These are phyloP conservation scores for Aspergillus aculeatinus DNA, from an alignment of 2,329 filamentous ascomycete species.

Conservation along the genomic window DNA sequence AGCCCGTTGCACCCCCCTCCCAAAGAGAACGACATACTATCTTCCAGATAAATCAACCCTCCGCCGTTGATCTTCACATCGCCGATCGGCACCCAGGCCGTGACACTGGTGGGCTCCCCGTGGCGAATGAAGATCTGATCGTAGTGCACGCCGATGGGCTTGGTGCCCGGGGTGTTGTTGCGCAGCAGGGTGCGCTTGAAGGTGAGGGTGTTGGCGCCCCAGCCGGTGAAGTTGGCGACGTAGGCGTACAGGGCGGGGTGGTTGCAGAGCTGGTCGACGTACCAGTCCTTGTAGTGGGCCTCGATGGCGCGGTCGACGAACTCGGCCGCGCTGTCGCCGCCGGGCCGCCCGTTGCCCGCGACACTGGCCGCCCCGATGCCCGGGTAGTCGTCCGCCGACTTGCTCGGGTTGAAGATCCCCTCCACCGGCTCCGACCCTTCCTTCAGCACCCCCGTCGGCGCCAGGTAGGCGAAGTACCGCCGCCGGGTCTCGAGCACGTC, in stretches of 20 bases:
- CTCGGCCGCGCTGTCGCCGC: conserved; percentile 41
- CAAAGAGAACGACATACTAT: conserved; percentile 24
- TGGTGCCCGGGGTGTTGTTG: conserved; percentile 58
- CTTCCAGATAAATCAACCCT: conserved; percentile 60
- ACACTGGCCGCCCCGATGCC: conserved; percentile 55
- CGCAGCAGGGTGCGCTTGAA: conserved; percentile 53
- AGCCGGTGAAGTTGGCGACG: conserved; percentile 53
- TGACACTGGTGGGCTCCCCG: conserved; percentile 56
- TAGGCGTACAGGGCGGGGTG: conserved; percentile 53
- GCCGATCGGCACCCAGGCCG: conserved; percentile 59
- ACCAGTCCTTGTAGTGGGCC: conserved; percentile 55
- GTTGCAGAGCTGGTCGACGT: conserved; percentile 55
- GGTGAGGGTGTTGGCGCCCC: conserved; percentile 51
- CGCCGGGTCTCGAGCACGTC: conserved; percentile 55
- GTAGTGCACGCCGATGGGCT: conserved; percentile 61
- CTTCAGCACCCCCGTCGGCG: conserved; percentile 57
- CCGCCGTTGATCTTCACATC: conserved; percentile 56
- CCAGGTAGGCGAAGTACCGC: conserved; percentile 55
- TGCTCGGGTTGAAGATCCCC: conserved; percentile 53
- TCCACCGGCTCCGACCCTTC: conserved; percentile 52
- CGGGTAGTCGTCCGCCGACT: conserved; percentile 47
- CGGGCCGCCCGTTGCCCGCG: conserved; percentile 48
- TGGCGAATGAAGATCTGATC: conserved; percentile 59
- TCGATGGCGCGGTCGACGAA: conserved; percentile 55
- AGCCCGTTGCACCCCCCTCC: background rate